These are phyloP conservation scores for Aspergillus japonicus DNA, from an alignment of 2,329 filamentous ascomycete genomes.

Conservation along the genomic window DNA sequence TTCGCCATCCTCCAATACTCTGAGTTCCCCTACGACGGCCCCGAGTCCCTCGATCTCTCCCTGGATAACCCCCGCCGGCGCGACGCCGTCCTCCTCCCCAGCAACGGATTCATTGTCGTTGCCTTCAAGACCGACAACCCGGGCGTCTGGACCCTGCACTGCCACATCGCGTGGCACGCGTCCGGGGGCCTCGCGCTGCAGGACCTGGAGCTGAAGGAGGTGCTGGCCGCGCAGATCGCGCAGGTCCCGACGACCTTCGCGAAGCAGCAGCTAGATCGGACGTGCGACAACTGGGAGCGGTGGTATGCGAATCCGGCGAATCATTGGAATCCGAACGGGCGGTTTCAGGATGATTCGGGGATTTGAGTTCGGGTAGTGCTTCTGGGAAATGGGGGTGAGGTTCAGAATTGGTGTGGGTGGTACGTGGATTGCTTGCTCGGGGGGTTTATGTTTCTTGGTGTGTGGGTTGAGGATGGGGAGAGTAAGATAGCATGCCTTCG, in stretches of 20 bases:
- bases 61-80: slow-evolving; percentile 6
- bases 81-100: slow-evolving; percentile 8
- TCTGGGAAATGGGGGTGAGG: no score
- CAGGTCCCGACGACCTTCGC: neutral
- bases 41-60: neutral
- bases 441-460: no score
- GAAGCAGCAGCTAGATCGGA: neutral
- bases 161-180: slow-evolving; percentile 15
- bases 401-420: no score
- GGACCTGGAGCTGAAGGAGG: neutral
- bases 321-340: neutral
- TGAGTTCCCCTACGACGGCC: neutral
- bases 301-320: slow-evolving; percentile 3
- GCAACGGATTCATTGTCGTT: slow-evolving; percentile 9
- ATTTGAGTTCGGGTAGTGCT: neutral
- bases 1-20: slow-evolving; percentile 11
- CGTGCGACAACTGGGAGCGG: neutral
- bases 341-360: slow-evolving; percentile 11
- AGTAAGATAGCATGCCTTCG: no score
- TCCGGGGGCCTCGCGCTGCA: slow-evolving; percentile 9
- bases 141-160: slow-evolving; percentile 10
- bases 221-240: neutral
- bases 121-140: slow-evolving; percentile 11
- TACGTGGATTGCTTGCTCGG: no score
- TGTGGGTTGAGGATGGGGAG: no score